Percentiles rank a stretch among this genome's conserved stretches.
These are phyloP conservation scores for Penicillium sp. DNA, from an alignment of 2,329 filamentous ascomycete species.

Conservation along the genomic window DNA sequence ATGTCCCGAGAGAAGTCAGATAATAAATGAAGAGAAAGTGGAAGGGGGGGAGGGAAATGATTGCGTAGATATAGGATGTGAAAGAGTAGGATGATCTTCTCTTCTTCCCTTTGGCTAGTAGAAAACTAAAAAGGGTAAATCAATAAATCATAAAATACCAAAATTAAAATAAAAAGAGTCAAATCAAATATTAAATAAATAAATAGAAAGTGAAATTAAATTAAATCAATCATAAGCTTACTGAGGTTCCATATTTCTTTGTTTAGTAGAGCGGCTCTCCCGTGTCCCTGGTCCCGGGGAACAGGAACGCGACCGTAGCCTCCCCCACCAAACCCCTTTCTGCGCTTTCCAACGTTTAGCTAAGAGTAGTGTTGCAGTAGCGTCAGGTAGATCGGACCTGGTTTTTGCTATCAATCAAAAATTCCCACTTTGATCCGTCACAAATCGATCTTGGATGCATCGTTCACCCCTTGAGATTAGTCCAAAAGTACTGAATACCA, in stretches of 20 bases:
- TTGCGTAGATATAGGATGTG: slow-evolving; percentile 32
- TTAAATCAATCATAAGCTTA: slow-evolving; percentile 11
- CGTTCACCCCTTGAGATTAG: background rate
- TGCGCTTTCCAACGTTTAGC: slow-evolving; percentile 21
- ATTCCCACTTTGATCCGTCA: slow-evolving; percentile 19
- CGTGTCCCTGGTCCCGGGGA: slow-evolving; percentile 30
- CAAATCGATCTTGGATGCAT: slow-evolving; percentile 19
- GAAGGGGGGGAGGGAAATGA: slow-evolving; percentile 24
- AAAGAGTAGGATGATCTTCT: slow-evolving; percentile 10
- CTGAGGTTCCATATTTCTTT: slow-evolving; percentile 16
- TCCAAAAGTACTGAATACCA: slow-evolving; percentile 11
- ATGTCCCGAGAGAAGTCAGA: background rate
- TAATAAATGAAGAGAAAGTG: slow-evolving; percentile 24
- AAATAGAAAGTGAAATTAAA: slow-evolving; percentile 9
- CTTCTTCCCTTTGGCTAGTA: slow-evolving; percentile 6
- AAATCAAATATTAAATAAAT: slow-evolving; percentile 5
- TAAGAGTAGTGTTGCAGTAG: slow-evolving; percentile 11
- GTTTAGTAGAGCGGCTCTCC: slow-evolving; percentile 34
- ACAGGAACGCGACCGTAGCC: slow-evolving; percentile 27
- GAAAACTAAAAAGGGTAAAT: slow-evolving; percentile 4
- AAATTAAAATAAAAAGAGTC: slow-evolving; percentile 1
- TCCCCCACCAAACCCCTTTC: slow-evolving; percentile 20
- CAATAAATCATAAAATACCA: slow-evolving; percentile 10
- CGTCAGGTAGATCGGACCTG: slow-evolving; percentile 7
- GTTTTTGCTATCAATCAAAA: slow-evolving; percentile 14